Evolutionary conservation across 495 filamentous ascomycete species (phyloP).

Genomic region (Xylaria telfairii): DNA sequence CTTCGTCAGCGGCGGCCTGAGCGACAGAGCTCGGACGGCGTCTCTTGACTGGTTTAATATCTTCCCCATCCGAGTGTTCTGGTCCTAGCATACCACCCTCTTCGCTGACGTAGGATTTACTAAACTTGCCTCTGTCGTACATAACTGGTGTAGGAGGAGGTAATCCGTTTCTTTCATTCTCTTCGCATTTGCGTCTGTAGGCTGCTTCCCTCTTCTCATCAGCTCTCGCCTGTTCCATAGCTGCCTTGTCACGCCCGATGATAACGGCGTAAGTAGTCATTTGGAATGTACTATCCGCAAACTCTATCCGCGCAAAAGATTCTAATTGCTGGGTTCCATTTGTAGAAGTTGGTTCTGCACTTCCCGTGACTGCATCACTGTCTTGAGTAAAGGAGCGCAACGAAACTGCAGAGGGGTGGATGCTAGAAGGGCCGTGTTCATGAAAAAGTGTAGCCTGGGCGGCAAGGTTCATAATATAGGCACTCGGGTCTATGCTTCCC

Average conservation of each 20-base stretch:
- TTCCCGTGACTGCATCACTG: slow-evolving; percentile 33
- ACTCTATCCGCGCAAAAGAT: slow-evolving; percentile 58
- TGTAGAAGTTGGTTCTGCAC: slow-evolving; percentile 31
- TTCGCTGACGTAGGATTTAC: slow-evolving; percentile 60
- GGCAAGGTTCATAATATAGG: slow-evolving; percentile 36
- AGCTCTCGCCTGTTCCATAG: slow-evolving; percentile 49
- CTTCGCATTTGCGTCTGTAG: slow-evolving; percentile 46
- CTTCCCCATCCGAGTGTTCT: slow-evolving; percentile 51
- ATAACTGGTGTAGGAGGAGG: slow-evolving; percentile 47
- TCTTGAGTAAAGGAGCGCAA: slow-evolving; percentile 40
- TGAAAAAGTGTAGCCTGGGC: slow-evolving; percentile 35
- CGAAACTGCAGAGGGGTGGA: slow-evolving; percentile 43
- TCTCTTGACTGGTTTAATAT: slow-evolving; percentile 47
- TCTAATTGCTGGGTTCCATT: slow-evolving; percentile 47
- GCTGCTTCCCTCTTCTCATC: slow-evolving; percentile 48
- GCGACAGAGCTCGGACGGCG: slow-evolving; percentile 39
- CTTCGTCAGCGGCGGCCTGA: slow-evolving; percentile 36
- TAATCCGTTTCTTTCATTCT: slow-evolving; percentile 45
- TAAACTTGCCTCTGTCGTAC: slow-evolving; percentile 51
- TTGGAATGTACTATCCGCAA: slow-evolving; percentile 57
- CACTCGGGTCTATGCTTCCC: slow-evolving; percentile 37
- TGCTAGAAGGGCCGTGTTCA: slow-evolving; percentile 31
- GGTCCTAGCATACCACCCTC: slow-evolving; percentile 60
- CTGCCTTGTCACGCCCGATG: slow-evolving; percentile 55
- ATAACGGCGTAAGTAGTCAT: slow-evolving; percentile 60